A percentile compares a stretch with the other conserved stretches of the same genome.
phyloP scores from a whole-genome alignment of 169 alveolate genomes.

The Eimeria necatrix region DNA sequence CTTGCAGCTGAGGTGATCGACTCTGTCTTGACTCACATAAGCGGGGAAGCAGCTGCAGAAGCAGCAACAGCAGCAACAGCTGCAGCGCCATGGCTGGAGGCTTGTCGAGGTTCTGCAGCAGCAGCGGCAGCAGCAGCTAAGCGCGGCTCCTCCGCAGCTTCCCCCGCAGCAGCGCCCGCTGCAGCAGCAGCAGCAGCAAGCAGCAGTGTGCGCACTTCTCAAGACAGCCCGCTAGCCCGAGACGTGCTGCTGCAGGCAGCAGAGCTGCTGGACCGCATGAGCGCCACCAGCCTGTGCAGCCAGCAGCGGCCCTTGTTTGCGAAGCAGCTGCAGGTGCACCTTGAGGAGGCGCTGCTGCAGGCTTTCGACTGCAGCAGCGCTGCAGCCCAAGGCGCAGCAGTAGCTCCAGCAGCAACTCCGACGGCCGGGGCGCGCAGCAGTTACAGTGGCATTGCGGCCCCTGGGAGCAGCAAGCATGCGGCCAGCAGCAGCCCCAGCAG shows the following conservation, averaged over 20 bases:
- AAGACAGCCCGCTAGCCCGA: slow-evolving; percentile 55
- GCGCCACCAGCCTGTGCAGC: slow-evolving; percentile 35
- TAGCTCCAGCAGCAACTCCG: background rate
- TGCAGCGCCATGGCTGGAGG: slow-evolving; percentile 21
- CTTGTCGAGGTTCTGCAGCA: background rate
- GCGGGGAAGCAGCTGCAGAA: background rate
- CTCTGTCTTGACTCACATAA: slow-evolving; percentile 1
- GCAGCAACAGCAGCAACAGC: slow-evolving; percentile 29
- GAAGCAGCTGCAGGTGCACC: slow-evolving; percentile 69
- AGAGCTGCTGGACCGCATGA: slow-evolving; percentile 45
- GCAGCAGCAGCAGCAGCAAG: slow-evolving; percentile 65
- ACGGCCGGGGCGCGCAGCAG: slow-evolving; percentile 27
- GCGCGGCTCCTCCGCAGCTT: background rate
- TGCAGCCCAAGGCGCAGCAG: slow-evolving; percentile 62
- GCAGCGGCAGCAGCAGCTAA: background rate
- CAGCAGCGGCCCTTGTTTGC: slow-evolving; percentile 78
- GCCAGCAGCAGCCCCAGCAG: background rate
- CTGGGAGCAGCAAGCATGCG: background rate
- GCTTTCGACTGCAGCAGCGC: slow-evolving; percentile 13
- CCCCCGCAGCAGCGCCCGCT: slow-evolving; percentile 40
- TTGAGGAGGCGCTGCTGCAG: slow-evolving; percentile 41
- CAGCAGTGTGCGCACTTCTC: background rate
- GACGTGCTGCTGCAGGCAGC: slow-evolving; percentile 66
- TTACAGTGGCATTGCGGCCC: slow-evolving; percentile 36
- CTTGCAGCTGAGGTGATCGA: slow-evolving; percentile 33